Percentiles rank a stretch among this genome's conserved stretches.
Evolutionary conservation across 164 flowering plant genomes (phyloP).

Genomic region (Nelumbo lutea): DNA sequence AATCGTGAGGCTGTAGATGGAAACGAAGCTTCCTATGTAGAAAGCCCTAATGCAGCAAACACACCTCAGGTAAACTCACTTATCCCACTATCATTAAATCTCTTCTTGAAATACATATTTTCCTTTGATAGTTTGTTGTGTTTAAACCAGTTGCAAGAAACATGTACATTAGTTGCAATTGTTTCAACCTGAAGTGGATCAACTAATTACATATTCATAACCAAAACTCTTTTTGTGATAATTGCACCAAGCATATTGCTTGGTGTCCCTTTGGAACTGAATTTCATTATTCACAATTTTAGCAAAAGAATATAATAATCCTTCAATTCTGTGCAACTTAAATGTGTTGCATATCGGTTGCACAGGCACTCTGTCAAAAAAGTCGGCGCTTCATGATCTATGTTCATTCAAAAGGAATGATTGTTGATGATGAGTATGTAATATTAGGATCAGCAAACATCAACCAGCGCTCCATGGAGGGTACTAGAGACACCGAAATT

Average conservation of each 20-base stretch:
- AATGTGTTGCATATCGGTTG: background rate
- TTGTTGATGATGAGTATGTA: slow-evolving; percentile 86
- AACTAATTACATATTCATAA: too few relatives aligned
- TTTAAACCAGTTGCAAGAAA: background rate
- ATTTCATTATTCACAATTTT: background rate
- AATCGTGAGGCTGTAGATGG: slow-evolving; percentile 70
- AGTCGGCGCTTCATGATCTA: slow-evolving; percentile 90
- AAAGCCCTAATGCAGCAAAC: slow-evolving; percentile 43
- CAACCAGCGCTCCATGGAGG: slow-evolving; percentile 95
- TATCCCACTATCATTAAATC: background rate
- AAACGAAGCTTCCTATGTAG: slow-evolving; percentile 13
- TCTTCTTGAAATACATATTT: background rate
- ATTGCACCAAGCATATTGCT: background rate
- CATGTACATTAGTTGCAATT: too few relatives aligned
- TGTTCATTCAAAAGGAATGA: slow-evolving; percentile 98
- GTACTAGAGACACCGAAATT: slow-evolving; percentile 88
- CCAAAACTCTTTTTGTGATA: background rate
- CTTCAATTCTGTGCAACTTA: background rate
- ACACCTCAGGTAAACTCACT: slow-evolving; percentile 56
- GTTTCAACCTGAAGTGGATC: too few relatives aligned
- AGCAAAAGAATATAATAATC: too few relatives aligned
- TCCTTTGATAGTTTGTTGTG: background rate
- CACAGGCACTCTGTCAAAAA: slow-evolving; percentile 52
- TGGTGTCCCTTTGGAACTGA: background rate
- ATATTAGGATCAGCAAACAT: slow-evolving; percentile 85